Percentiles rank a stretch among this genome's conserved stretches.
These are phyloP conservation scores for Fraxinus floribunda DNA, from an alignment of 305 asterid genomes.

Conservation along the genomic window DNA sequence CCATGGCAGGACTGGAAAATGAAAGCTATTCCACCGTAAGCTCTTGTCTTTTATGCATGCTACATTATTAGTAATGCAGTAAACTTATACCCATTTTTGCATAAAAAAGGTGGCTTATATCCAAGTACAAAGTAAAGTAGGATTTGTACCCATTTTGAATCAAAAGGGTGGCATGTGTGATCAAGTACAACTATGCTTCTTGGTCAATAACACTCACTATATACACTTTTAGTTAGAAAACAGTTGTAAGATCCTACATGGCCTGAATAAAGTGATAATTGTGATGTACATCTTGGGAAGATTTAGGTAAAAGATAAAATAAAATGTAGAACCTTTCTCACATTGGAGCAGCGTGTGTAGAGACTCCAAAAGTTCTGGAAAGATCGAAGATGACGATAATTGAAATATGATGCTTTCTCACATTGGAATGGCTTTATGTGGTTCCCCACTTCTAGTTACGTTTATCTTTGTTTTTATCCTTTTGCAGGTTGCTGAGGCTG, in stretches of 20 bases:
- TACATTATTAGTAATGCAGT: not conserved
- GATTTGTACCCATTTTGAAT: not conserved
- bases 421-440: not conserved
- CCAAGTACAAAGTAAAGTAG: not conserved
- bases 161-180: not conserved
- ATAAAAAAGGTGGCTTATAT: not conserved
- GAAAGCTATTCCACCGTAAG: constrained; percentile 66
- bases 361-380: not conserved
- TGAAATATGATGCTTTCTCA: not conserved
- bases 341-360: not conserved
- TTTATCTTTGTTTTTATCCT: constrained; percentile 13
- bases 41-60: constrained; percentile 21
- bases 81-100: not conserved
- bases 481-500: constrained; percentile 78
- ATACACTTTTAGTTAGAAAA: constrained; percentile 2
- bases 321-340: not conserved
- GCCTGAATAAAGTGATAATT: constrained; percentile 7
- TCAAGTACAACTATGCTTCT: not conserved
- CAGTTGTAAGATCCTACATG: constrained; percentile 1
- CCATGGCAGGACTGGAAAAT: constrained; percentile 67
- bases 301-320: constrained; percentile 16
- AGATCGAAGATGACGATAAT: not conserved
- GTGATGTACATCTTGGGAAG: constrained; percentile 18
- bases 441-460: constrained; percentile 8
- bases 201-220: not conserved